Percentiles rank a stretch among this genome's conserved stretches.
These are phyloP conservation scores for Aspergillus sp. DNA, from an alignment of 2,329 filamentous ascomycete genomes.

Conservation along the genomic window DNA sequence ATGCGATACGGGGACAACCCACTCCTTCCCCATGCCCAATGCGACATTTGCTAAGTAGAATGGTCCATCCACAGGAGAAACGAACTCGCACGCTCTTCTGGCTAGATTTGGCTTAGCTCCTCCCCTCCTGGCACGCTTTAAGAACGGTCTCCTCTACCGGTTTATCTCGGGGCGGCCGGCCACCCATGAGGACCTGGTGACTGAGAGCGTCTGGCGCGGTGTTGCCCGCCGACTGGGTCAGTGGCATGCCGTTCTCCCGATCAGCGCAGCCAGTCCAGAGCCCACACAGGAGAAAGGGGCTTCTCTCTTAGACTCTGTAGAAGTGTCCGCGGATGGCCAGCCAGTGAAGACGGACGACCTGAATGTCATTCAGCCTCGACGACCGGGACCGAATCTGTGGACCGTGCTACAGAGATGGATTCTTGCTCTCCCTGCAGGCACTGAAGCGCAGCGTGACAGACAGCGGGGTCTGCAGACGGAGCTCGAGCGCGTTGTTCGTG, in stretches of 20 bases:
- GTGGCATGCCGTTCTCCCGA: conserved; percentile 79
- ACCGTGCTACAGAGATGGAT: conserved; percentile 97
- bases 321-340: conserved; percentile 17
- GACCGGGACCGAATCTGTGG: conserved; percentile 84
- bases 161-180: conserved; percentile 82
- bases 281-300: conserved; percentile 15
- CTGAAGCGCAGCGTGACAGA: conserved; percentile 66
- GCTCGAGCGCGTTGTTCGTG: conserved; percentile 65
- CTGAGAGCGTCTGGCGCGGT: conserved; percentile 73
- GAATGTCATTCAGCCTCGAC: conserved; percentile 57
- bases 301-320: conserved; percentile 22
- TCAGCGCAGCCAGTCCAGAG: conserved; percentile 45
- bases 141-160: conserved; percentile 93
- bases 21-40: conserved; percentile 26
- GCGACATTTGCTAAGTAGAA: conserved; percentile 36
- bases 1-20: conserved; percentile 43
- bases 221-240: conserved; percentile 82
- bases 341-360: conserved; percentile 18
- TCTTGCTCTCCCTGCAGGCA: conserved; percentile 72
- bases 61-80: conserved; percentile 52
- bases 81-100: conserved; percentile 75
- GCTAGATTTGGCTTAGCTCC: conserved; percentile 82
- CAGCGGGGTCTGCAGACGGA: conserved; percentile 71
- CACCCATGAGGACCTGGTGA: conserved; percentile 74
- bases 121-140: conserved; percentile 82